Base-by-base conservation (phyloP, 805 yeast genomes). In the Blastobotrys attinorum region DNA sequence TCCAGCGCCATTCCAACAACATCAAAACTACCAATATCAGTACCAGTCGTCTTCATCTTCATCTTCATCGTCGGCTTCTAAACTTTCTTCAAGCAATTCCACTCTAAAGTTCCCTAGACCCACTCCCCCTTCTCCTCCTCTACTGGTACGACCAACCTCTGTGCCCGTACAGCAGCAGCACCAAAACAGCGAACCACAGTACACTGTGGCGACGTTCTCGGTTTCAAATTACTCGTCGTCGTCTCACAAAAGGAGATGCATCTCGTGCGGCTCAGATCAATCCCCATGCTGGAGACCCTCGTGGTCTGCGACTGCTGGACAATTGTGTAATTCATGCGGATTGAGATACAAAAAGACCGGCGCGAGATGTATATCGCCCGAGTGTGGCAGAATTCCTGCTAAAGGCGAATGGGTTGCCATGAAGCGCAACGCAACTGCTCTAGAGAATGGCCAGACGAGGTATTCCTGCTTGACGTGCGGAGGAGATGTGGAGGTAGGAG, bases 281-380 rank as follows among this genome's bases (percentile, higher is more conserved):
- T 84, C 95, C 4, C 98, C 98, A 3, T 90, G 98, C 64, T 90
- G 98, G 98, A 76, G 98, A 59, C 98, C 98, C 1, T 83, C 95
- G 3, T 90, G 98, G 98, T 80, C 90, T 2, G 71, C 79, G 22
- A 70, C 79, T 51, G 87, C 83, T 49, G 97, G 97, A n/a, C 97
- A 89, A 66, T 72, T 90, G 53, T 90, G 98, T 69, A 90, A 90
- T 61, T 86, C 96, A 1, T 90, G 98, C 65, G 98, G 98, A 1
- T 70, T 90, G 55, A 72, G 98, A 51, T 90, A 85, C 67, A 89
- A 92, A 64, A 90, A 90, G 67, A 89, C 97, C 0, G 84, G 86
- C 22, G 95, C 95, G 2, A 75, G 97, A 58, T 90, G 98, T 65
- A 68, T 83, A 40, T 83, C 84, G 54, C 64, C 71, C 2, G 58